Evolutionary conservation across 2,329 filamentous ascomycete species (phyloP).

Genomic region (Teratosphaeria viscida): DNA sequence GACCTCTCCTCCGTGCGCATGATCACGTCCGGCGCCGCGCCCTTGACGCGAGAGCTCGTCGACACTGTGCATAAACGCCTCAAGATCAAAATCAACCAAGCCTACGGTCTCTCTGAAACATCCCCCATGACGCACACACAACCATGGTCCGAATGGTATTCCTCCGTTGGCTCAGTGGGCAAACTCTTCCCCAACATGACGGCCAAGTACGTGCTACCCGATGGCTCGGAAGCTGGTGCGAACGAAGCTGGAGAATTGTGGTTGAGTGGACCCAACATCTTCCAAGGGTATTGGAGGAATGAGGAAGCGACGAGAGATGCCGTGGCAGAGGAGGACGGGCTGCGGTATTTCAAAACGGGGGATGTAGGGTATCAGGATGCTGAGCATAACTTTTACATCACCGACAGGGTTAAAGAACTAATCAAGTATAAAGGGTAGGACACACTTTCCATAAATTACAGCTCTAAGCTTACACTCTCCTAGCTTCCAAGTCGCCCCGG

Average conservation of each 20-base stretch:
- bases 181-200: constrained; percentile 67
- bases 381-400: constrained; percentile 78
- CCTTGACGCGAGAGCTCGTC: constrained; percentile 69
- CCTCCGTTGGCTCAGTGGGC: constrained; percentile 67
- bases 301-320: constrained; percentile 60
- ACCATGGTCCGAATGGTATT: constrained; percentile 64
- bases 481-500: constrained; percentile 37
- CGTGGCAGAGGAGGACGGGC: constrained; percentile 27
- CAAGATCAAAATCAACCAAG: constrained; percentile 75
- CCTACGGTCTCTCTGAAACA: constrained; percentile 79
- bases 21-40: constrained; percentile 82
- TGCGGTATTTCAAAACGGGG: constrained; percentile 71
- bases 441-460: neutral
- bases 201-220: constrained; percentile 62
- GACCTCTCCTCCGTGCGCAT: constrained; percentile 71
- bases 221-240: constrained; percentile 48
- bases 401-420: constrained; percentile 67
- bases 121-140: constrained; percentile 61
- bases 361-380: constrained; percentile 72
- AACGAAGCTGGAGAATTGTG: constrained; percentile 52
- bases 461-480: neutral
- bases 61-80: constrained; percentile 63
- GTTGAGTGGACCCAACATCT: constrained; percentile 69
- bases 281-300: constrained; percentile 69
- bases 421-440: constrained; percentile 43